Evolutionary conservation across 495 filamentous ascomycete genomes (phyloP), one percentile per base, ranked within the genome.

Genomic region (Lophiotrema nucula): DNA sequence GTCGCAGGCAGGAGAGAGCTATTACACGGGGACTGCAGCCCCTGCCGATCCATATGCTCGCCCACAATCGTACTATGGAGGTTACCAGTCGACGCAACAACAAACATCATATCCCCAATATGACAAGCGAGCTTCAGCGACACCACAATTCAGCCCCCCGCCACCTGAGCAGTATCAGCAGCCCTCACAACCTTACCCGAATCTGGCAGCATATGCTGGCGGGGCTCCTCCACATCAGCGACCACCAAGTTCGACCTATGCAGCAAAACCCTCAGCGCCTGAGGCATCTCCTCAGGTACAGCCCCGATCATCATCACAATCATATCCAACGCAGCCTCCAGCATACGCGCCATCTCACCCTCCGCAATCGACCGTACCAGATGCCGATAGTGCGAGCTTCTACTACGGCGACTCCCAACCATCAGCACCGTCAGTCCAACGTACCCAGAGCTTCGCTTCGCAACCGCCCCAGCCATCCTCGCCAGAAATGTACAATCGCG

Each of bases 1-100:
- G 6, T 24, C 18, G 13, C 60, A 53, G 15, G 47, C 55, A 24
- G 82, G 83, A 2, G 91, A 96, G 61, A 90, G 78, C 70, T 96
- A 84, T 67, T 96, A 96, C 67, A 88, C 84, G 26, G 82, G 83
- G 26, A 86, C 86, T 62, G 69, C 78, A 16, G 70, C 59, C 2
- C 58, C 76, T 44, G 70, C 78, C 13, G 86, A 87, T 18, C 52
- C 67, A 15, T 83, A 84, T 56, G 65, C 62, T 12, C 69, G 69
- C 44, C 74, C 74, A 8, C 56, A 74, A 42, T 64, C 72, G 13
- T 64, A 57, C 13, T 75, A 73, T 52, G 57, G 31, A 15, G 59
- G 53, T 21, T 72, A 69, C 50, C 56, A 55, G 26, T 43, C 60
- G 18, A 41, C 53, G 28, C 60, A 51, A 33, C 50, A 58, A 38